Conservation (phyloP, 2,329 filamentous ascomycete genomes). For the Hymenoscyphus albidus region DNA sequence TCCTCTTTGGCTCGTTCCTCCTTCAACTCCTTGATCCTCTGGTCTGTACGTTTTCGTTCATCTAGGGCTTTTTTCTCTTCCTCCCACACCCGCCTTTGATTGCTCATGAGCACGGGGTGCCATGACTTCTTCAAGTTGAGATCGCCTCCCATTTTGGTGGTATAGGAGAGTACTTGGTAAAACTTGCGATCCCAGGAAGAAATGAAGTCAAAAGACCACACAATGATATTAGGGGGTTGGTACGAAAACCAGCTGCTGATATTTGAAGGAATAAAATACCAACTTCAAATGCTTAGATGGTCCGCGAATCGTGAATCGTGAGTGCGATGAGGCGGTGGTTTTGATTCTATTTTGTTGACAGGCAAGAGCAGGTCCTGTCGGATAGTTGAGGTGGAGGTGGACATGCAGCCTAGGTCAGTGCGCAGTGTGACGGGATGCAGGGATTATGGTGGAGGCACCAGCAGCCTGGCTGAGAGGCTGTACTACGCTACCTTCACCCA, state of each 20-base stretch:
- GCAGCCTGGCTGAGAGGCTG: neutral
- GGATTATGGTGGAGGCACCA: neutral
- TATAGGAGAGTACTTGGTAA: neutral
- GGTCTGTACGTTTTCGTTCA: slow-evolving; percentile 90
- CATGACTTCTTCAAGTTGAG: slow-evolving; percentile 94
- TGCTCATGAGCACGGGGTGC: slow-evolving; percentile 86
- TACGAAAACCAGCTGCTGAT: neutral
- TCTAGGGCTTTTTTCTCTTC: slow-evolving; percentile 90
- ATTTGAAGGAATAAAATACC: neutral
- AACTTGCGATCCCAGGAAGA: neutral
- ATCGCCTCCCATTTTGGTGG: slow-evolving; percentile 78
- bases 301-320: neutral
- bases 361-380: neutral
- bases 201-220: neutral
- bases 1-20: slow-evolving; percentile 93
- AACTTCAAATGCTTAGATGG: neutral
- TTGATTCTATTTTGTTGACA: neutral
- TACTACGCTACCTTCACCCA: neutral
- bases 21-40: slow-evolving; percentile 86
- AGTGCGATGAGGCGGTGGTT: neutral
- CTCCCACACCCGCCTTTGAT: slow-evolving; percentile 86
- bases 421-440: neutral
- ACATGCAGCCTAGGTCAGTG: no score
- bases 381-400: no score
- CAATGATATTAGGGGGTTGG: neutral